Percentiles rank a stretch among this genome's conserved stretches.
These are phyloP conservation scores for Nicotiana tomentosiformis DNA, from an alignment of 257 asterid genomes.

Conservation along the genomic window DNA sequence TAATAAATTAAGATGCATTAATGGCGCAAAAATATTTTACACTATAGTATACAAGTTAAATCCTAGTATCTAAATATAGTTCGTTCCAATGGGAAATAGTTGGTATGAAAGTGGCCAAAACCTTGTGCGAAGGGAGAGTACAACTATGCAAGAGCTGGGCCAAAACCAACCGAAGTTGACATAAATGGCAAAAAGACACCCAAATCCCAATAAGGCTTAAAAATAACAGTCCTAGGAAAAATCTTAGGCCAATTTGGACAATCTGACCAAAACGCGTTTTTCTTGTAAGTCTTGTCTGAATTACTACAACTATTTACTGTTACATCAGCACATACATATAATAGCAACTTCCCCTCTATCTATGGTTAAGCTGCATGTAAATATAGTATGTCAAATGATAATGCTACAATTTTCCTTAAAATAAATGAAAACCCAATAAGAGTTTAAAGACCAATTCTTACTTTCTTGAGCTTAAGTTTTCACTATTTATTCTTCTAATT, in stretches of 20 bases:
- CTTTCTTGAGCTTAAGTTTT: not conserved
- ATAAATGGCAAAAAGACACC: not conserved
- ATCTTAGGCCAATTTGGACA: not conserved
- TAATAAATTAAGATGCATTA: too few species aligned
- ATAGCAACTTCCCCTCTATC: not conserved
- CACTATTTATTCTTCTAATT: constrained; percentile 10
- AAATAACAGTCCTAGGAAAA: not conserved
- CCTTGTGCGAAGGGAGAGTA: too few species aligned
- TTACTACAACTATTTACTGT: not conserved
- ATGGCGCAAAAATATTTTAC: too few species aligned
- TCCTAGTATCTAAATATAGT: too few species aligned
- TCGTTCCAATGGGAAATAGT: too few species aligned
- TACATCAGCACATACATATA: not conserved
- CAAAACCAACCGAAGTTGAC: too few species aligned
- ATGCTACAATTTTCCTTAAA: constrained; percentile 3
- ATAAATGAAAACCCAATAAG: not conserved
- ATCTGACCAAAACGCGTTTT: constrained; percentile 10
- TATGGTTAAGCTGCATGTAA: not conserved
- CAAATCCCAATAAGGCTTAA: not conserved
- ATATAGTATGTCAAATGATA: not conserved
- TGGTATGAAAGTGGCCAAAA: too few species aligned
- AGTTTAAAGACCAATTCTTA: not conserved
- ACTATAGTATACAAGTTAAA: too few species aligned
- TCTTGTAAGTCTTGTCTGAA: not conserved
- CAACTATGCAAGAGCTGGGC: too few species aligned